Evolutionary conservation across 192 early-diverging fungal species (phyloP), one percentile per base, ranked within the genome.

Genomic region (Coemansia asiatica): DNA sequence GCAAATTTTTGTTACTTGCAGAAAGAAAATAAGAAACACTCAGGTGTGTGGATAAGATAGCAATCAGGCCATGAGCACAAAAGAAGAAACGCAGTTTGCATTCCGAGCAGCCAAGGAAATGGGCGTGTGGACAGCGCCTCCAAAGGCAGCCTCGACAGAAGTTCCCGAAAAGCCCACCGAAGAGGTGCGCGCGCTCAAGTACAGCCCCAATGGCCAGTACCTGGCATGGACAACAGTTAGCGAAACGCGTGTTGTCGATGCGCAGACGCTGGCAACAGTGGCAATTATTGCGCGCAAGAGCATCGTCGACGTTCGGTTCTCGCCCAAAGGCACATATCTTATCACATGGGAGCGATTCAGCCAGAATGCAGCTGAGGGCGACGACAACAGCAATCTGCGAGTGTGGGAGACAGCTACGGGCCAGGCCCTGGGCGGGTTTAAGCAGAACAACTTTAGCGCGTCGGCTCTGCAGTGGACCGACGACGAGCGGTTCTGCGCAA

Each of bases 401-500:
- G 84, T 99, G 57, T 95, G 89, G 87, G 85, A 94, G 21, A 82
- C 90, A 10, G 74, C 78, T 15, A 88, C 90, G 22, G 94, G 94
- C 25, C 73, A 83, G 61, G 69, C 85, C 65, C 71, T 87, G 25
- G 88, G 86, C 25, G 72, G 84, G 0, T 99, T 97, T 71, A 85
- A 88, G 21, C 91, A 93, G 74, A 94, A 95, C 81, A 79, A 84
- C 49, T 92, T 90, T 60, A 84, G 79, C 67, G 87, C 85, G 57
- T 89, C 86, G 85, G 89, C 84, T 63, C 84, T 95, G 72, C 90
- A 96, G 75, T 99, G 95, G 95, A 95, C 93, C 21, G 90, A 90
- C 56, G 91, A 94, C 72, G 97, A 99, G 83, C 60, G 85, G 28
- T 90, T 85, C 74, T 95, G 89, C 74, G 92, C 91, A 28, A 89